Base-by-base conservation (phyloP, 176 grass and related monocot species). In the Musa itinerans region DNA sequence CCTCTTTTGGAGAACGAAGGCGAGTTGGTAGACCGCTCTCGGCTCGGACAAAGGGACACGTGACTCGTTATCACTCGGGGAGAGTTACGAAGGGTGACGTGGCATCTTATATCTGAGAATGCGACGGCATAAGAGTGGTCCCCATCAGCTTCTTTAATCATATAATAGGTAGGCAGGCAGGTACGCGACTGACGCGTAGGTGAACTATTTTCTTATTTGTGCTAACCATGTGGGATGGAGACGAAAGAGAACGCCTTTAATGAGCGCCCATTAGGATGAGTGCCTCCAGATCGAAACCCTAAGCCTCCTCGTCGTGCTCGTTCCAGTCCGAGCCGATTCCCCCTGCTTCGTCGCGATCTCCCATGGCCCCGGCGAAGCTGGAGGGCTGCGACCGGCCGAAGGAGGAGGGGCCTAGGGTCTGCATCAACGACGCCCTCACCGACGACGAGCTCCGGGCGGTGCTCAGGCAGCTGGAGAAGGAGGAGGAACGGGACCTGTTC, bases 401-500 rank as follows among this genome's bases (percentile, higher is more conserved):
- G 54, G 68, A 8, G 15, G 52, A 11, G 68, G 55, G 2, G 69
- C 22, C 15, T 20, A 59, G 12, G 54, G 49, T 69, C 21, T 84
- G 85, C 74, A 84, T 97, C 56, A 93, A 93, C 78, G 86, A 83
- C 4, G 74, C 65, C 58, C 90, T 97, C 57, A 97, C 86, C 1
- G 90, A 93, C 63, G 93, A 97, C 58, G 90, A 80, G 83, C 90
- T 97, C 63, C 81, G 85, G 3, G 79, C 85, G 56, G 84, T 97
- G 57, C 78, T 95, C 5, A 71, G 52, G 19, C 81, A 83, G 53
- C 78, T 97, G 72, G 78, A 83, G 11, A 76, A 71, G 20, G 85
- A 86, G 77, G 78, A 73, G 22, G 93, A 97, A 77, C 89, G 85
- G 26, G 90, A 97, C 53, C 78, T 71, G 20, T 97, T 93, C 72